A percentile compares a stretch with the other conserved stretches of the same genome.
These are phyloP conservation scores for Kuraishia hungarica DNA, from an alignment of 805 yeast species.

Conservation along the genomic window DNA sequence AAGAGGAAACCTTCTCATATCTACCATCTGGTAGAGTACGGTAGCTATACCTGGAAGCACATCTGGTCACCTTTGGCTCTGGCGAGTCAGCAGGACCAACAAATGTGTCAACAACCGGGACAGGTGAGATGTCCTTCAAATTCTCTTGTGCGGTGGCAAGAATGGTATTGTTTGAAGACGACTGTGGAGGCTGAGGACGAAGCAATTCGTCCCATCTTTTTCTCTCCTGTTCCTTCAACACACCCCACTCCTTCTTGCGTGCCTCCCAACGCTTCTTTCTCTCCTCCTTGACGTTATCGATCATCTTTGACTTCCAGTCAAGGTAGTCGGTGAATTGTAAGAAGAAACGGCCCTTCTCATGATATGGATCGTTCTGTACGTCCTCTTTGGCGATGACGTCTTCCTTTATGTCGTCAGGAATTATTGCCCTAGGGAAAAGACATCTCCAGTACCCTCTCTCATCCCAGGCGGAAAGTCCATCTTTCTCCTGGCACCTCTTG, in stretches of 20 bases:
- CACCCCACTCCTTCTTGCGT: slow-evolving; percentile 11
- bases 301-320: slow-evolving; percentile 59
- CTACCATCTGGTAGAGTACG: slow-evolving; percentile 33
- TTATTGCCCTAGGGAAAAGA: slow-evolving; percentile 56
- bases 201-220: slow-evolving; percentile 15
- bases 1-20: slow-evolving; percentile 28
- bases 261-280: slow-evolving; percentile 12
- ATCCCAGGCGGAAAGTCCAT: slow-evolving; percentile 82
- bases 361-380: slow-evolving; percentile 31
- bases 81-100: neutral
- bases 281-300: slow-evolving; percentile 30
- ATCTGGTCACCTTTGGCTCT: slow-evolving; percentile 23
- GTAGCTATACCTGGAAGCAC: slow-evolving; percentile 26
- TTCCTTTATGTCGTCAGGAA: slow-evolving; percentile 21
- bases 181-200: neutral
- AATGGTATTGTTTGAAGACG: no score
- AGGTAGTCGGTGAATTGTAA: slow-evolving; percentile 54
- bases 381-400: slow-evolving; percentile 49
- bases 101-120: neutral
- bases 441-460: slow-evolving; percentile 83
- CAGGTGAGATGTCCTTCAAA: neutral
- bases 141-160: neutral
- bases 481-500: slow-evolving; percentile 49
- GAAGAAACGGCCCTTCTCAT: slow-evolving; percentile 53
- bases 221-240: slow-evolving; percentile 14